Conservation (phyloP, 345 rosid species). For the Dipteronia sinensis region DNA sequence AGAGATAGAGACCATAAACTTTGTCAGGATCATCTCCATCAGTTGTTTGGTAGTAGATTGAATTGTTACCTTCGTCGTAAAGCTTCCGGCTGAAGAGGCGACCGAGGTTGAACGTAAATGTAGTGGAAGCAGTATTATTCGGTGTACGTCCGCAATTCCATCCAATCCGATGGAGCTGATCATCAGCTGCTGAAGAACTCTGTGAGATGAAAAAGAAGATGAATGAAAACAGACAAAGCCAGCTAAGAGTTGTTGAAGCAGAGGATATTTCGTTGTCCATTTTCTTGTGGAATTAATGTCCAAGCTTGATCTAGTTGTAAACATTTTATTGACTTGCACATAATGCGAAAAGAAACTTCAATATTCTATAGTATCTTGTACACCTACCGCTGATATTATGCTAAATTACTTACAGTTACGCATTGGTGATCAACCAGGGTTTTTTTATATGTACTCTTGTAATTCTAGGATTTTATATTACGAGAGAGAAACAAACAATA, state of each 20-base stretch:
- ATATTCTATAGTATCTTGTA: too few relatives aligned
- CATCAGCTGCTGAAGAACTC: background rate
- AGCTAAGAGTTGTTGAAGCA: background rate
- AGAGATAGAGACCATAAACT: conserved; percentile 26
- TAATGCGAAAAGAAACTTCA: too few relatives aligned
- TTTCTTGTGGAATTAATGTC: background rate
- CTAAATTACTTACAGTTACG: too few relatives aligned
- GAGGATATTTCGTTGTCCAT: background rate
- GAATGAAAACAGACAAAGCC: background rate
- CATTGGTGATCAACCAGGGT: too few relatives aligned
- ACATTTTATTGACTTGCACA: too few relatives aligned
- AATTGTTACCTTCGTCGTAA: background rate
- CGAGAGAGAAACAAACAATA: too few relatives aligned
- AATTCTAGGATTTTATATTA: too few relatives aligned
- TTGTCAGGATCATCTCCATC: conserved; percentile 11
- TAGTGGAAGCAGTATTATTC: background rate
- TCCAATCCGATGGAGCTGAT: background rate
- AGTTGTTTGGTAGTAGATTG: background rate
- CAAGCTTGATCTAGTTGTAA: too few relatives aligned
- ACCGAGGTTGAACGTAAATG: background rate
- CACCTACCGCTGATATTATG: too few relatives aligned
- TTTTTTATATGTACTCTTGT: too few relatives aligned
- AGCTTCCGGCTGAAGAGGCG: background rate
- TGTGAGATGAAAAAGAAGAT: background rate
- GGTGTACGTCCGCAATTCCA: background rate